These are phyloP conservation scores for Hypomyces rosellus DNA, from an alignment of 2,329 filamentous ascomycete species.

Conservation along the genomic window DNA sequence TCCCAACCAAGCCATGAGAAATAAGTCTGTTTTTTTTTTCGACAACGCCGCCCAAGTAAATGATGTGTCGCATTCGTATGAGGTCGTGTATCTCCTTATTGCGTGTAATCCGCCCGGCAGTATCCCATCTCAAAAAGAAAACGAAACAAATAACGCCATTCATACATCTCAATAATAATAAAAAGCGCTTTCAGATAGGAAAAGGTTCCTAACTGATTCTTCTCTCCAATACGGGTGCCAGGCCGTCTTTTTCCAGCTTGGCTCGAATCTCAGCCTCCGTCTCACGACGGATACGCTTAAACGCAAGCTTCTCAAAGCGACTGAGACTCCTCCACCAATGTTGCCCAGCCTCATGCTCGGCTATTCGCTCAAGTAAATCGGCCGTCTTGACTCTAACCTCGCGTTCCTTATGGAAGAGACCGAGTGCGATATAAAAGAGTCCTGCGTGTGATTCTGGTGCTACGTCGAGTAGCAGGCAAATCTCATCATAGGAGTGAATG, in stretches of 20 bases:
- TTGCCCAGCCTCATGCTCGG: slow-evolving; percentile 80
- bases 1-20: neutral
- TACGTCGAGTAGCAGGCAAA: slow-evolving; percentile 75
- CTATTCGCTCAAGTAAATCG: slow-evolving; percentile 73
- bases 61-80: too few relatives aligned
- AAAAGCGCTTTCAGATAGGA: too few relatives aligned
- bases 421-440: slow-evolving; percentile 84
- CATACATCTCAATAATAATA: too few relatives aligned
- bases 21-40: neutral
- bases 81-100: too few relatives aligned
- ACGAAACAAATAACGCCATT: too few relatives aligned
- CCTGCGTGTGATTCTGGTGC: slow-evolving; percentile 81
- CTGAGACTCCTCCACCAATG: slow-evolving; percentile 89
- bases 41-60: too few relatives aligned
- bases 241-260: slow-evolving; percentile 40
- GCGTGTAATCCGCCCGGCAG: too few relatives aligned
- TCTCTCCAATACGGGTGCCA: slow-evolving; percentile 36
- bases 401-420: slow-evolving; percentile 81
- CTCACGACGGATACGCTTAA: slow-evolving; percentile 68
- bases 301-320: slow-evolving; percentile 82
- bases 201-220: slow-evolving; percentile 38
- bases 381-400: slow-evolving; percentile 74
- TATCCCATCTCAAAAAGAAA: too few relatives aligned
- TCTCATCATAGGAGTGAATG: slow-evolving; percentile 75
- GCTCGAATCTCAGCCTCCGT: slow-evolving; percentile 45